phyloP scores from a whole-genome alignment of 495 filamentous ascomycete species.

The Rostrohypoxylon terebratum region DNA sequence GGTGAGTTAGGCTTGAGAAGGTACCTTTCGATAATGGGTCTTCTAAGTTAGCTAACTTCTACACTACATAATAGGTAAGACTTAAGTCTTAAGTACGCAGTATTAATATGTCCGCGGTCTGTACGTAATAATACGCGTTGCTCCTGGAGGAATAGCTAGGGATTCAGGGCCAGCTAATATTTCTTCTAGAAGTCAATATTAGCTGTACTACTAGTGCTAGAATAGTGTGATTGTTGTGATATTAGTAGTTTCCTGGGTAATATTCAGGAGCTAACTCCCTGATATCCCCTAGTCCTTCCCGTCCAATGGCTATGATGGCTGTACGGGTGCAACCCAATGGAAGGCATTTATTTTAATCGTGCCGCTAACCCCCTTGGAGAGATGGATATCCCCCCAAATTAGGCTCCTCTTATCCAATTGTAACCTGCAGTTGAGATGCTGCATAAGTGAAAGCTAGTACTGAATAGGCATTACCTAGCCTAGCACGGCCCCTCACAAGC shows the following conservation, averaged over 20 bases:
- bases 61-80: no score
- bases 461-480: slow-evolving; percentile 15
- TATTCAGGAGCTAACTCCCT: slow-evolving; percentile 22
- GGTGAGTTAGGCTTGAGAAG: background rate
- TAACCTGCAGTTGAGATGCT: slow-evolving; percentile 27
- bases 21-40: background rate
- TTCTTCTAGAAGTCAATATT: slow-evolving; percentile 8
- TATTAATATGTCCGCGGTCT: background rate
- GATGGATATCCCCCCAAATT: slow-evolving; percentile 33
- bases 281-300: background rate
- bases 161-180: background rate
- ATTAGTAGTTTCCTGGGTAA: background rate
- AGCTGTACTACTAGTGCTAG: background rate
- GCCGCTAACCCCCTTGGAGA: slow-evolving; percentile 28
- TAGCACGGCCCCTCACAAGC: slow-evolving; percentile 38
- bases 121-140: background rate
- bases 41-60: no score
- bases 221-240: background rate
- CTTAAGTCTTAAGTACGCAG: no score
- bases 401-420: slow-evolving; percentile 33
- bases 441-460: slow-evolving; percentile 24
- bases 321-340: slow-evolving; percentile 1
- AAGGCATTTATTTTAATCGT: slow-evolving; percentile 9
- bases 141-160: slow-evolving; percentile 8
- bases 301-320: background rate